Conservation (phyloP, 2,329 filamentous ascomycete species). For the Aureobasidium sp. region DNA sequence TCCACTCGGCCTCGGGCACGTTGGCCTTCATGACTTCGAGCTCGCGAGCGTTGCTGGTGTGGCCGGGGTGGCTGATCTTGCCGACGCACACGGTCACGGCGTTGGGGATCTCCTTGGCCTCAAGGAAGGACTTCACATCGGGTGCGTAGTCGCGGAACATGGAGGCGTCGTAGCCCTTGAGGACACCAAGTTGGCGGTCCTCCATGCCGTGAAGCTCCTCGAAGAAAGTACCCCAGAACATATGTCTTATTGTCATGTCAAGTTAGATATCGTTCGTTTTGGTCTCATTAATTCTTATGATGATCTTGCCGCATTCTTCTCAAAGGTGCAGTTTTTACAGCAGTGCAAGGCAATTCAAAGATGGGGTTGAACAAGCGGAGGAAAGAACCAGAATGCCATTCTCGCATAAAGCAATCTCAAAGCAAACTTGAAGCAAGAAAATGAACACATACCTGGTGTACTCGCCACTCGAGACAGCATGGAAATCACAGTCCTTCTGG, state of each 20-base stretch:
- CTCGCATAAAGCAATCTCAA: neutral
- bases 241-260: conserved; percentile 18
- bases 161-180: conserved; percentile 41
- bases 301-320: neutral
- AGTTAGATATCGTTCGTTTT: neutral
- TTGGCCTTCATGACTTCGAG: conserved; percentile 48
- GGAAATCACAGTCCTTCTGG: conserved; percentile 27
- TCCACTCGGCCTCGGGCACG: conserved; percentile 50
- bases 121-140: conserved; percentile 51
- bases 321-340: neutral
- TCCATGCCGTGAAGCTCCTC: conserved; percentile 46
- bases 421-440: neutral
- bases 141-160: conserved; percentile 52
- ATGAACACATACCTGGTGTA: conserved; percentile 22
- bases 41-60: conserved; percentile 45
- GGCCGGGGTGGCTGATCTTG: conserved; percentile 46
- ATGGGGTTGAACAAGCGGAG: neutral
- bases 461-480: conserved; percentile 27
- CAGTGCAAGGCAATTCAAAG: neutral
- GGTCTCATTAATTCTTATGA: neutral
- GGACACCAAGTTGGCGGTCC: conserved; percentile 45
- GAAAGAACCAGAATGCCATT: too few relatives aligned
- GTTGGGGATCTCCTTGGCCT: conserved; percentile 45
- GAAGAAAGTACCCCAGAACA: conserved; percentile 52
- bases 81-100: conserved; percentile 46